Evolutionary conservation across 164 flowering plant genomes (phyloP).

Genomic region (Piper betle): DNA sequence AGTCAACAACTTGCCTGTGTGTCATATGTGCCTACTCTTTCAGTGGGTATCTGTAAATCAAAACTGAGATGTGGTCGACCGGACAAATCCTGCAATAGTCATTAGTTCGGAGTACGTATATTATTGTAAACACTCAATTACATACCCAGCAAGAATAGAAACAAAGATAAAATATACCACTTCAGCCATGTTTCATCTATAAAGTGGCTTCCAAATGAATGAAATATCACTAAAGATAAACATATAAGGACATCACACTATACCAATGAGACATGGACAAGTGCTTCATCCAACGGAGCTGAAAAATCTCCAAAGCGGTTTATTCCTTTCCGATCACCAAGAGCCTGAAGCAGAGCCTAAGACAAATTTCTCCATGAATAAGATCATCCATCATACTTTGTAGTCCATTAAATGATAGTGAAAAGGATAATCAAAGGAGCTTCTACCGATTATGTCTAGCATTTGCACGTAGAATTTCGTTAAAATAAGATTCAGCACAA

Average conservation of each 20-base stretch:
- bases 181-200: not conserved
- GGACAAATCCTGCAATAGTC: slow-evolving; percentile 65
- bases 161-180: not conserved
- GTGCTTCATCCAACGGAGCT: slow-evolving; percentile 96
- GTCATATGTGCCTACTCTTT: slow-evolving; percentile 91
- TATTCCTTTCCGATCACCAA: slow-evolving; percentile 90
- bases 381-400: not conserved
- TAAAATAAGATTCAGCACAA: no score
- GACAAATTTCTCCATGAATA: no score
- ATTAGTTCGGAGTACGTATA: not conserved
- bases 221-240: not conserved
- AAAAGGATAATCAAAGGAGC: no score
- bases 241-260: not conserved
- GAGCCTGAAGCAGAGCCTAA: slow-evolving; percentile 81
- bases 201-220: not conserved
- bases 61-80: slow-evolving; percentile 85
- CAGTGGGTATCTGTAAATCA: slow-evolving; percentile 73
- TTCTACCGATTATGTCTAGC: no score
- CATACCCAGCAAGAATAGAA: not conserved
- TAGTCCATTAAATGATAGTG: not conserved
- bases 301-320: slow-evolving; percentile 93
- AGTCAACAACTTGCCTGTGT: slow-evolving; percentile 53
- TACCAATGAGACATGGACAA: slow-evolving; percentile 88
- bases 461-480: no score
- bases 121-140: not conserved